Evolutionary conservation across 306 rosid genomes (phyloP).

Genomic region (Acmispon strigosus): DNA sequence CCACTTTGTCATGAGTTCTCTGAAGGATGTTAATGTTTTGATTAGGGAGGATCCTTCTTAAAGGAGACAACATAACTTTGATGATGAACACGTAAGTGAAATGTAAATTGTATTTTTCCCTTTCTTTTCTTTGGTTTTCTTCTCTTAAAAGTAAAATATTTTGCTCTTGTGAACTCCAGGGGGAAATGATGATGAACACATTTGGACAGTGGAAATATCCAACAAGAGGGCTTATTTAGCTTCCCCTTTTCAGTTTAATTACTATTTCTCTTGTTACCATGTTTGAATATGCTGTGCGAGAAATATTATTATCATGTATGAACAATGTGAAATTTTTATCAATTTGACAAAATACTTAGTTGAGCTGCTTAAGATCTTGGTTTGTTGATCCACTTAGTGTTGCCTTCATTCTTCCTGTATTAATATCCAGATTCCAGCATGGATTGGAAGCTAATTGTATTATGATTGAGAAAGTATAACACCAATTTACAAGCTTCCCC

Average conservation of each 20-base stretch:
- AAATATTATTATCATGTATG: constrained; percentile 7
- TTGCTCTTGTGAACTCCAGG: constrained; percentile 30
- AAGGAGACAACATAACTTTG: constrained; percentile 85
- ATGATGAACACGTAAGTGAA: constrained; percentile 80
- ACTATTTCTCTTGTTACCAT: background rate
- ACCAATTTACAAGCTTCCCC: background rate
- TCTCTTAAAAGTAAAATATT: background rate
- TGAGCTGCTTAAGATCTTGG: background rate
- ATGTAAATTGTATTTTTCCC: background rate
- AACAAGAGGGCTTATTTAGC: constrained; percentile 2
- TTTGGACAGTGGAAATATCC: background rate
- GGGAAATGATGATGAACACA: constrained; percentile 57
- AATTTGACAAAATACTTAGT: background rate
- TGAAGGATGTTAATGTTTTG: constrained; percentile 13
- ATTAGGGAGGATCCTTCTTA: constrained; percentile 80
- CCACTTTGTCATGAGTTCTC: background rate
- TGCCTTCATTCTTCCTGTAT: too few relatives aligned
- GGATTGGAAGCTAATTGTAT: background rate
- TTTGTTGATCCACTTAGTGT: background rate
- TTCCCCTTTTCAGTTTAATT: constrained; percentile 12
- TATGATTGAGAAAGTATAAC: background rate
- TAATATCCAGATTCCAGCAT: too few relatives aligned
- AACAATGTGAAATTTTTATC: background rate
- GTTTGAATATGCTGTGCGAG: background rate
- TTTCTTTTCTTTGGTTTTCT: background rate